Evolutionary conservation across 2,329 filamentous ascomycete species (phyloP), one percentile per base, ranked within the genome.

Genomic region (Plectosphaerella cucumerina): DNA sequence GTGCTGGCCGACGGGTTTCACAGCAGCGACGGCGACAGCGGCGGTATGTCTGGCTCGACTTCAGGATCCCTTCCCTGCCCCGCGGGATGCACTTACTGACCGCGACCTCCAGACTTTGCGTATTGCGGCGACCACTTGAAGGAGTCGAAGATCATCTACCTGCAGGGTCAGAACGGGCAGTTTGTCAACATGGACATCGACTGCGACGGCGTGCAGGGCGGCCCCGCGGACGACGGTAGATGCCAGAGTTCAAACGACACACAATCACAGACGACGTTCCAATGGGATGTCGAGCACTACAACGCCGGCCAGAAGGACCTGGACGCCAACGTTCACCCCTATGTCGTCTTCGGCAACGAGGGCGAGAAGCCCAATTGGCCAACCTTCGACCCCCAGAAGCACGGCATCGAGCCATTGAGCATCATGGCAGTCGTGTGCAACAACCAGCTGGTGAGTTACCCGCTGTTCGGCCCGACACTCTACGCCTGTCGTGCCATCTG

Each of bases 181-280:
- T 66, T 81, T 37, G 72, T 68, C 48, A 75, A 82, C 62, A 80
- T 83, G 75, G 80, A 82, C 57, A 70, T 83, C 49, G 79, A 81
- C 65, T 84, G 80, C 58, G 80, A 84, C 56, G 80, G 80, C 20
- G 59, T 67, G 8, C 70, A 77, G 50, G 62, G 65, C 20, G 66
- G 68, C 8, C 57, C 65, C 23, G 67, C 66, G 34, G 67, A 71
- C 50, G 72, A 70, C 26, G 73, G 74, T 2, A 69, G 70, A 39
- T 82, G 78, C 56, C 67, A 60, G 33, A 68, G 64, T 17, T 75
- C 73, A 11, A 61, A 56, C 17, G 73, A 75, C 49, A 72, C 68
- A 2, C 75, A 78, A 58, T 64, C 63, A 34, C 57, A 71, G 51
- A 82, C 80, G 1, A 68, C 75, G 0, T 82, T 82, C 61, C 61